Evolutionary conservation across 148 eudicot species (phyloP).

Genomic region (Rhododendron ferrugineum): DNA sequence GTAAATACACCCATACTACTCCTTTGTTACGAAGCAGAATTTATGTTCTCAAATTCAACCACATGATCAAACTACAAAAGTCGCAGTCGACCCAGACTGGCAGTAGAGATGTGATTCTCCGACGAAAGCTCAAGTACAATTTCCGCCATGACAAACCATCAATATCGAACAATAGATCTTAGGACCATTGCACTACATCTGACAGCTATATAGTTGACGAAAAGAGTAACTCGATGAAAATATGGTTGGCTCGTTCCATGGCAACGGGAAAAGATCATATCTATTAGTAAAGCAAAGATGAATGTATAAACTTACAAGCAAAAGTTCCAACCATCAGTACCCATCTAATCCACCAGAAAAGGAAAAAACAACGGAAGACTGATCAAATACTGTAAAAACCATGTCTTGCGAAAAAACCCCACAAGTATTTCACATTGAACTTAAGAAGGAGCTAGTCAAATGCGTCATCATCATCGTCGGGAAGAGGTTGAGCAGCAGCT

Average conservation of each 20-base stretch:
- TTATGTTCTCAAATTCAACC: not conserved
- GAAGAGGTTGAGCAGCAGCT: conserved; percentile 22
- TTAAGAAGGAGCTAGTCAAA: conserved; percentile 1
- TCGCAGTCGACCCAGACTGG: not conserved
- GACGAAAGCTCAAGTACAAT: not conserved
- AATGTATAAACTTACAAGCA: not conserved
- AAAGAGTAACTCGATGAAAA: not conserved
- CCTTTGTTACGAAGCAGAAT: not conserved
- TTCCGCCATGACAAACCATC: not conserved
- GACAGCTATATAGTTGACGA: not conserved
- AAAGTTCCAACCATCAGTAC: not conserved
- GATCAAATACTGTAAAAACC: not conserved
- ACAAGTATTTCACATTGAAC: not conserved
- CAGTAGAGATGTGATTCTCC: not conserved
- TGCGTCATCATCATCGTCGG: conserved; percentile 20
- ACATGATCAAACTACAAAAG: not conserved
- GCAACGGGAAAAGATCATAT: not conserved
- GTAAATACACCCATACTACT: not conserved
- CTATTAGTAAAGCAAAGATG: not conserved
- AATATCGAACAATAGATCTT: not conserved
- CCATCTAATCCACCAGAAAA: not conserved
- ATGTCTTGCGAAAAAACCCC: not conserved
- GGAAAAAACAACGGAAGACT: no score
- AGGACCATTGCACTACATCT: no score
- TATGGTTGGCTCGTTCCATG: not conserved